These are phyloP conservation scores for Arabis alpina DNA, from an alignment of 345 rosid species.

Conservation along the genomic window DNA sequence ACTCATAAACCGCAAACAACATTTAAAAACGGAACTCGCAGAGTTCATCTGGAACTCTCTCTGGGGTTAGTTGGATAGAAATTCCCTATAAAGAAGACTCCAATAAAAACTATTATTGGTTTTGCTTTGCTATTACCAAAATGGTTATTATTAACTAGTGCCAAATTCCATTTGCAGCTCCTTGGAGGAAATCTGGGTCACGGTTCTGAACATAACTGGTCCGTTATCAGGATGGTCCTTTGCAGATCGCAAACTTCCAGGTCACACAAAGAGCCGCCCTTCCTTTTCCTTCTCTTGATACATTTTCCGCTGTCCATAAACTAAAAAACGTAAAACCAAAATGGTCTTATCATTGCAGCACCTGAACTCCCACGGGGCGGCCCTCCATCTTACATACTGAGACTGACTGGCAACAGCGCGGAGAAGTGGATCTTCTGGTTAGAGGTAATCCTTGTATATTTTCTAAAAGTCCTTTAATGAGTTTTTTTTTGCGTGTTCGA, in stretches of 20 bases:
- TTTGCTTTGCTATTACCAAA: neutral
- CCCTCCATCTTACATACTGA: conserved; percentile 81
- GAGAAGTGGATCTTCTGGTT: conserved; percentile 95
- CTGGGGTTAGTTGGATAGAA: conserved; percentile 66
- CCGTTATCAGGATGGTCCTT: conserved; percentile 95
- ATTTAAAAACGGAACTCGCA: conserved; percentile 58
- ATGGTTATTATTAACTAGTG: neutral
- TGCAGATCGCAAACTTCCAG: conserved; percentile 77
- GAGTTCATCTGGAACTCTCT: conserved; percentile 86
- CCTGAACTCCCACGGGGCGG: conserved; percentile 67
- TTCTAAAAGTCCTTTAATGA: neutral
- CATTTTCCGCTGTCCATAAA: neutral
- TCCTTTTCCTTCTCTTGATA: neutral
- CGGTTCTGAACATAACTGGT: conserved; percentile 88
- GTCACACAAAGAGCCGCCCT: conserved; percentile 35
- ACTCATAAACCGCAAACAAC: conserved; percentile 47
- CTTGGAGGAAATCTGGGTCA: conserved; percentile 87
- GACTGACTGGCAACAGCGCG: conserved; percentile 73
- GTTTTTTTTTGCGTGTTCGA: neutral
- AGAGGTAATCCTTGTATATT: conserved; percentile 53
- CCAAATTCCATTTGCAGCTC: conserved; percentile 55
- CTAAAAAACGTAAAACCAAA: conserved; percentile 19
- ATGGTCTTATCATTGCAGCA: conserved; percentile 47
- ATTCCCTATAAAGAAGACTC: neutral
- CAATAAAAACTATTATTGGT: neutral